phyloP scores from a whole-genome alignment of 345 rosid genomes.

The Syzygium grande region DNA sequence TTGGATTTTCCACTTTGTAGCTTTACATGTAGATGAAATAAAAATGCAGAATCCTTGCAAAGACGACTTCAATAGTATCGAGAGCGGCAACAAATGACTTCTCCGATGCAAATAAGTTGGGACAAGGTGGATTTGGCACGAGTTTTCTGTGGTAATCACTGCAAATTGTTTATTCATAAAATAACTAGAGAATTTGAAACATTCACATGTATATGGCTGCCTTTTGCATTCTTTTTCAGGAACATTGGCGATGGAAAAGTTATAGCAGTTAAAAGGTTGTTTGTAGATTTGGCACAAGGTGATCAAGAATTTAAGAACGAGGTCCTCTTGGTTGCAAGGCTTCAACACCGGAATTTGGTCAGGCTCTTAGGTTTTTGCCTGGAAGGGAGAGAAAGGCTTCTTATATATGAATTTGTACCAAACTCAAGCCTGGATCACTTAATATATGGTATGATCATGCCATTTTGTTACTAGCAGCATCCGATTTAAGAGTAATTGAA shows the following conservation, averaged over 20 bases:
- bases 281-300: no score
- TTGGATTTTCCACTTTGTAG: no score
- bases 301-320: no score
- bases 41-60: no score
- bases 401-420: no score
- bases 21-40: no score
- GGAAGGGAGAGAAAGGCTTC: background rate
- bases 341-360: background rate
- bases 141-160: background rate
- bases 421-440: background rate
- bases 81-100: slow-evolving; percentile 19
- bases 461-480: background rate
- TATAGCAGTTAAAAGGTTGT: no score
- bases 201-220: no score
- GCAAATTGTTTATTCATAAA: no score
- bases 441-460: background rate
- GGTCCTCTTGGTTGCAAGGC: background rate
- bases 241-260: no score
- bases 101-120: slow-evolving; percentile 6
- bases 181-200: no score
- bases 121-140: slow-evolving; percentile 8
- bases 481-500: background rate
- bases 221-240: no score
- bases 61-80: slow-evolving; percentile 8
- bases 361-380: background rate